These are phyloP conservation scores for Pseudozyma flocculosa DNA, from an alignment of 1,284 basidiomycete genomes.

Conservation along the genomic window DNA sequence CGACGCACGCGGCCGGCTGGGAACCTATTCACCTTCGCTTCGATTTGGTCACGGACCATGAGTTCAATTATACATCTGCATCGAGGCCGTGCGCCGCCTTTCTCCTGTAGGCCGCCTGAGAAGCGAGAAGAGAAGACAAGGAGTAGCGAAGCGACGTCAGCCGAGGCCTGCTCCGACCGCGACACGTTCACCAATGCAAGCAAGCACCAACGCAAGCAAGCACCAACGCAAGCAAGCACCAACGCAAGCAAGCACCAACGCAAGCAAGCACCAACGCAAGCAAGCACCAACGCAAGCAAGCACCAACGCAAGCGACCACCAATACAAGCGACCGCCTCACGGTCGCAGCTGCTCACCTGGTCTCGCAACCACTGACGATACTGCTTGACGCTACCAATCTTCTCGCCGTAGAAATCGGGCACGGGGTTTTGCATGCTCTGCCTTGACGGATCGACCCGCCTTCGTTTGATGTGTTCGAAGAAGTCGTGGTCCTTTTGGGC, in stretches of 20 bases:
- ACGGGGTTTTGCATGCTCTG: conserved; percentile 54
- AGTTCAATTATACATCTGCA: conserved; percentile 13
- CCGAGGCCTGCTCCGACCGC: background rate
- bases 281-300: too few relatives aligned
- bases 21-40: too few relatives aligned
- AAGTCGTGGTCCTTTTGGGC: conserved; percentile 50
- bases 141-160: background rate
- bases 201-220: too few relatives aligned
- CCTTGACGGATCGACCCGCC: conserved; percentile 46
- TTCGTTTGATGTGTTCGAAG: conserved; percentile 45
- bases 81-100: conserved; percentile 52
- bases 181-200: conserved; percentile 1
- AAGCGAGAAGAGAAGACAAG: background rate
- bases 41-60: too few relatives aligned
- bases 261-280: too few relatives aligned
- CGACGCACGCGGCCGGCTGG: too few relatives aligned
- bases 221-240: too few relatives aligned
- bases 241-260: too few relatives aligned
- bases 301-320: too few relatives aligned
- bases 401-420: conserved; percentile 55
- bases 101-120: conserved; percentile 40
- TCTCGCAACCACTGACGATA: conserved; percentile 57
- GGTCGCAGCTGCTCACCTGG: too few relatives aligned
- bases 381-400: conserved; percentile 49
- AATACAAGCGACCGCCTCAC: too few relatives aligned